Base-by-base conservation (phyloP, 2,329 filamentous ascomycete genomes). In the Colletotrichum eremochloae region DNA sequence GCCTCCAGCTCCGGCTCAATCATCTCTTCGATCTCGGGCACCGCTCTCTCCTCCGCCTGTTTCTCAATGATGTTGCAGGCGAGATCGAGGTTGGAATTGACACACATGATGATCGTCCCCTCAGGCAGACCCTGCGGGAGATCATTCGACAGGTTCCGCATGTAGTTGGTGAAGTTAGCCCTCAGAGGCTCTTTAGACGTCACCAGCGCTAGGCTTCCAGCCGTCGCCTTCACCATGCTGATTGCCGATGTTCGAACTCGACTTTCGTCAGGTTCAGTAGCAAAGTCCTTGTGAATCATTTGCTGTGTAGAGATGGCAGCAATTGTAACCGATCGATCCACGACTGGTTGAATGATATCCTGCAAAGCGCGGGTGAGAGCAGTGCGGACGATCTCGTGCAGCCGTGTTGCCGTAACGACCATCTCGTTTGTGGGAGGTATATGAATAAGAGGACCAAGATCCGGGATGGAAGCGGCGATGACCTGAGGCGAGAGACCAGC, bases 91-190 rank as follows among this genome's bases (percentile, higher is more conserved):
- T 99, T 99, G 75, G 97, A 96, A 81, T 98, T 99, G 73, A 99
- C 96, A 82, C 97, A 98, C 94, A 99, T 98, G 68, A 98, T 90
- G 73, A 99, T 96, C 42, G 96, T 94, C 8, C 96, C 96, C 83
- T 99, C 96, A 0, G 96, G 94, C 74, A 99, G 88, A 20, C 94
- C 93, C 65, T 94, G 93, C 66, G 94, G 91, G 48, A 97, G 88
- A 48, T 92, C 90, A 61, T 83, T 85, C 3, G 90, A 87, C n/a
- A 91, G 81, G 61, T 87, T 87, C 64, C 96, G 93, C 81, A 99
- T 95, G 79, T 98, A 97, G 82, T 98, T 99, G 66, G 93, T 97
- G 82, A 99, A 97, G 83, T 97, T 98, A 81, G 97, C 96, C 73
- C 96, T 91, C 20, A 99, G 87, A 20, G 96, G 96, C 81, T 99